Conservation (phyloP, 169 alveolate genomes). For the Babesia ovata region DNA sequence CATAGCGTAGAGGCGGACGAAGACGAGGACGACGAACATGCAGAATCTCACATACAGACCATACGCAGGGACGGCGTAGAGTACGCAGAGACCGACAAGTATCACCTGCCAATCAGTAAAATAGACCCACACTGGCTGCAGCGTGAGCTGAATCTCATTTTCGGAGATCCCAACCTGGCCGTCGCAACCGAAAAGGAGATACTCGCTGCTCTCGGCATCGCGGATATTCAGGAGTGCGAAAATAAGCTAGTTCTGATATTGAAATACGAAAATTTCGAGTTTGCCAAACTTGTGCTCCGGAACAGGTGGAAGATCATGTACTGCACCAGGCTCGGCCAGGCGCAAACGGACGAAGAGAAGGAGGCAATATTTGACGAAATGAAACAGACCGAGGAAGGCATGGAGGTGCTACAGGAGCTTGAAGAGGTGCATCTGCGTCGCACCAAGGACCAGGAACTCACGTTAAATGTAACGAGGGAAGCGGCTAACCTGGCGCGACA, state of each 20-base stretch:
- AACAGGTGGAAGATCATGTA: slow-evolving; percentile 90
- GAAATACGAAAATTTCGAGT: slow-evolving; percentile 91
- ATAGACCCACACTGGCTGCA: slow-evolving; percentile 96
- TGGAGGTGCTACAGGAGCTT: slow-evolving; percentile 84
- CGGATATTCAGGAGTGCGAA: slow-evolving; percentile 93
- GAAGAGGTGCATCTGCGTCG: slow-evolving; percentile 74
- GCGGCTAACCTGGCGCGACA: slow-evolving; percentile 76
- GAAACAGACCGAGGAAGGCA: slow-evolving; percentile 84
- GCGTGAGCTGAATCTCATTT: slow-evolving; percentile 86
- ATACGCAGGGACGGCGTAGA: slow-evolving; percentile 61
- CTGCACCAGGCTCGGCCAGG: slow-evolving; percentile 92
- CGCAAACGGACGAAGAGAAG: slow-evolving; percentile 90
- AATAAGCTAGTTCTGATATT: slow-evolving; percentile 85
- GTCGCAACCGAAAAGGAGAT: slow-evolving; percentile 90
- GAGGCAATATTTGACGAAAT: slow-evolving; percentile 79
- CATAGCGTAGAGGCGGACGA: slow-evolving; percentile 54
- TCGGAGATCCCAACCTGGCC: slow-evolving; percentile 81
- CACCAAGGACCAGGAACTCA: slow-evolving; percentile 79
- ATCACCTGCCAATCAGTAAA: slow-evolving; percentile 79
- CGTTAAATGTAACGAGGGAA: slow-evolving; percentile 80
- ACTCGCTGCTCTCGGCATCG: slow-evolving; percentile 71
- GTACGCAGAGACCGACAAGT: slow-evolving; percentile 71
- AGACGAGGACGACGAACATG: slow-evolving; percentile 50
- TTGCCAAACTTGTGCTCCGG: slow-evolving; percentile 85
- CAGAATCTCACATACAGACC: slow-evolving; percentile 31